Evolutionary conservation across 1,139 yeast genomes (phyloP).

Genomic region (Pichia sp.): DNA sequence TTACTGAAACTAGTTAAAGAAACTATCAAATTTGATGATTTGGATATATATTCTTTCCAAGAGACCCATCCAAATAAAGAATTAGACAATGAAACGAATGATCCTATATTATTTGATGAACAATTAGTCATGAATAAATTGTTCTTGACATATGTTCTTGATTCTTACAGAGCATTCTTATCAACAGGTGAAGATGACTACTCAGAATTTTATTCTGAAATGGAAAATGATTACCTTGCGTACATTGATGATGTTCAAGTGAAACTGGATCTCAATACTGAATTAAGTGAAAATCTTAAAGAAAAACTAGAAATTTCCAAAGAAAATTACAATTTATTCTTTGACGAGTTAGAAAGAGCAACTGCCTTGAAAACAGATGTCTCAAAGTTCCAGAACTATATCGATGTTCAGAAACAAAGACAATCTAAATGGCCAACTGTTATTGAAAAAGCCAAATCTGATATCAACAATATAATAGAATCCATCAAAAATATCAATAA

Average conservation of each 20-base stretch:
- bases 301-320: constrained; percentile 38
- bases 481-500: constrained; percentile 43
- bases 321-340: constrained; percentile 39
- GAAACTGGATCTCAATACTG: constrained; percentile 41
- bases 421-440: constrained; percentile 64
- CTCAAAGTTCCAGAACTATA: constrained; percentile 66
- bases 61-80: constrained; percentile 18
- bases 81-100: constrained; percentile 17
- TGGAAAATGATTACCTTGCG: constrained; percentile 51
- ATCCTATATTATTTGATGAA: constrained; percentile 24
- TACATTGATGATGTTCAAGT: constrained; percentile 38
- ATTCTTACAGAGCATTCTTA: constrained; percentile 67
- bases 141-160: constrained; percentile 62
- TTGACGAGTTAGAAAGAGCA: constrained; percentile 44
- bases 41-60: constrained; percentile 34
- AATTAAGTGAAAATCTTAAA: constrained; percentile 45
- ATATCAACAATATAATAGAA: constrained; percentile 46
- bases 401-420: constrained; percentile 62
- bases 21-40: constrained; percentile 35
- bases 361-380: constrained; percentile 72
- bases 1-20: constrained; percentile 53
- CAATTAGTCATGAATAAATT: constrained; percentile 28
- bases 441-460: constrained; percentile 53
- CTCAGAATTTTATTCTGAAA: constrained; percentile 50
- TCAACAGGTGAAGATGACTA: constrained; percentile 59